A percentile compares a stretch with the other conserved stretches of the same genome.
Conservation (phyloP, 2,329 filamentous ascomycete species). For the Curvularia verruculosa region DNA sequence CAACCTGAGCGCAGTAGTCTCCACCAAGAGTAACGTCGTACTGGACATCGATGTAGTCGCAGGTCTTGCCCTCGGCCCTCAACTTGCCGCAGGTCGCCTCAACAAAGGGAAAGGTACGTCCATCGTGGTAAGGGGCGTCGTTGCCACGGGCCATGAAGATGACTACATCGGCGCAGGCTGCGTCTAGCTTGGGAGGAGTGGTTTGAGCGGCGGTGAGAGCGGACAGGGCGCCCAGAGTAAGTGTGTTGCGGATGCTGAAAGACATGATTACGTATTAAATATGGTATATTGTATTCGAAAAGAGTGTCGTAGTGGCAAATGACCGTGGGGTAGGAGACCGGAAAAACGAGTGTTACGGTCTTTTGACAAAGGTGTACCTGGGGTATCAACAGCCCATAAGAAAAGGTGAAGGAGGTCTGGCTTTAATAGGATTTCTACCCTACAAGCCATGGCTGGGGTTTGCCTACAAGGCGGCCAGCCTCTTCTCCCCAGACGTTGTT, state of each 20-base stretch:
- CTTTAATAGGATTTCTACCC: not conserved
- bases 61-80: slow-evolving; percentile 27
- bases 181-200: slow-evolving; percentile 36
- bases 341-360: slow-evolving; percentile 9
- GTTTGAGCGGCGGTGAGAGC: slow-evolving; percentile 21
- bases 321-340: not conserved
- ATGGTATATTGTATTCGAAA: not conserved
- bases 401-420: not conserved
- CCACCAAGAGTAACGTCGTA: slow-evolving; percentile 23
- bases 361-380: slow-evolving; percentile 2
- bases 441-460: not conserved
- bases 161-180: slow-evolving; percentile 28
- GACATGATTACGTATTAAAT: slow-evolving; percentile 32
- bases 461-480: not conserved
- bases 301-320: not conserved
- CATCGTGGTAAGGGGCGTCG: slow-evolving; percentile 29
- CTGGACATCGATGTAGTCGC: slow-evolving; percentile 32
- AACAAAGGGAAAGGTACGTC: slow-evolving; percentile 27
- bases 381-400: not conserved
- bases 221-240: slow-evolving; percentile 27
- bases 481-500: not conserved
- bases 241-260: slow-evolving; percentile 27
- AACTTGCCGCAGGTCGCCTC: slow-evolving; percentile 31
- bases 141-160: slow-evolving; percentile 35
- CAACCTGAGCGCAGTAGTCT: slow-evolving; percentile 27